Evolutionary conservation across 306 rosid genomes (phyloP).

Genomic region (Quercus gilva): DNA sequence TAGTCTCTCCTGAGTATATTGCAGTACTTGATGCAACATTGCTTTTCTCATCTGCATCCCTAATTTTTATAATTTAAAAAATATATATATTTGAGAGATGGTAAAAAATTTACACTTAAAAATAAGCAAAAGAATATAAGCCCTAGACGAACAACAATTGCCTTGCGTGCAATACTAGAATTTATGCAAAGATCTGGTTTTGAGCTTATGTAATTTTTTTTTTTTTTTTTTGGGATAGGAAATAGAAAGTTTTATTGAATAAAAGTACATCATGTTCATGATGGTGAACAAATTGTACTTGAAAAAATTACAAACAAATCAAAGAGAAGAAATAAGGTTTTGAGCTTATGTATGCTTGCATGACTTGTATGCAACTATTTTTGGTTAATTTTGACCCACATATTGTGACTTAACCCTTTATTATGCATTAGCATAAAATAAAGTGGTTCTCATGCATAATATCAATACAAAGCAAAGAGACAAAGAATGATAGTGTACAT

Average conservation of each 20-base stretch:
- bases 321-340: no score
- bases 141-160: neutral
- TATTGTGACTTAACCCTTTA: neutral
- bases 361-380: neutral
- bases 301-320: no score
- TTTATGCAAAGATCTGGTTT: neutral
- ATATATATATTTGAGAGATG: neutral
- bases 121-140: neutral
- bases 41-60: conserved; percentile 39
- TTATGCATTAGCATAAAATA: neutral
- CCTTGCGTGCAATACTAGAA: neutral
- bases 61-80: conserved; percentile 26
- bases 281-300: no score
- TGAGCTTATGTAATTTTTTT: neutral
- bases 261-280: no score
- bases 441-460: neutral
- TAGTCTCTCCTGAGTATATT: conserved; percentile 34
- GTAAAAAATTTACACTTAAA: neutral
- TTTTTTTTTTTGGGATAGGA: no score
- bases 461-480: neutral
- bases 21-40: conserved; percentile 19
- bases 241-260: no score
- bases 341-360: neutral
- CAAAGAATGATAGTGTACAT: neutral
- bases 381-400: neutral